Percentiles rank a stretch among this genome's conserved stretches.
Conservation (phyloP, 2,329 filamentous ascomycete species). For the Ophiostoma piceae region DNA sequence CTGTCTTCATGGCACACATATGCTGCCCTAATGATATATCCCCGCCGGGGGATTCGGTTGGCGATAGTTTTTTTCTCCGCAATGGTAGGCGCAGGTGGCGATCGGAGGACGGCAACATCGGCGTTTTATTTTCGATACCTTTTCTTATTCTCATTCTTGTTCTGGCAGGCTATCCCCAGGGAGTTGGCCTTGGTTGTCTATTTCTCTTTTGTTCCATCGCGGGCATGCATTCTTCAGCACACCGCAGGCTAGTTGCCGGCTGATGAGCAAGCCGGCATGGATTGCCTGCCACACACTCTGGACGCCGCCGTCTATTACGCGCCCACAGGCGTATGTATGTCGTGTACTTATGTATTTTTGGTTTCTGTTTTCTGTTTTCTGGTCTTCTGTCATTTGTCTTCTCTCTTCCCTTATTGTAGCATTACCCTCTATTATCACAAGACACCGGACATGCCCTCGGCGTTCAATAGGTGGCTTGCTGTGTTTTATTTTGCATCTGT, state of each 20-base stretch:
- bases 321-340: too few relatives aligned
- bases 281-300: too few relatives aligned
- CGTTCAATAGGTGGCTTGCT: neutral
- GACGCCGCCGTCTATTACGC: too few relatives aligned
- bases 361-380: neutral
- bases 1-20: conserved; percentile 1
- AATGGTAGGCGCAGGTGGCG: conserved; percentile 8
- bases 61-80: conserved; percentile 3
- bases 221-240: neutral
- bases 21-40: conserved; percentile 13
- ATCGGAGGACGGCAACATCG: conserved; percentile 4
- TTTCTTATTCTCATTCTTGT: conserved; percentile 13
- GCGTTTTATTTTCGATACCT: conserved; percentile 11
- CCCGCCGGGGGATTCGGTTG: neutral
- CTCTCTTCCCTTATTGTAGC: neutral
- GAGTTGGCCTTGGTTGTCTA: neutral
- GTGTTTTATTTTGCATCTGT: neutral
- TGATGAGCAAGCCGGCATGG: too few relatives aligned
- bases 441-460: neutral
- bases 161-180: conserved; percentile 1
- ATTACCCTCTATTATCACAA: neutral
- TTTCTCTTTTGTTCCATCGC: neutral
- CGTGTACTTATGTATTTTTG: neutral
- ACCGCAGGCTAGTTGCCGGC: too few relatives aligned
- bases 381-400: neutral